Conservation (phyloP, 2,329 filamentous ascomycete genomes). For the Chrysosporium keratinophilum region DNA sequence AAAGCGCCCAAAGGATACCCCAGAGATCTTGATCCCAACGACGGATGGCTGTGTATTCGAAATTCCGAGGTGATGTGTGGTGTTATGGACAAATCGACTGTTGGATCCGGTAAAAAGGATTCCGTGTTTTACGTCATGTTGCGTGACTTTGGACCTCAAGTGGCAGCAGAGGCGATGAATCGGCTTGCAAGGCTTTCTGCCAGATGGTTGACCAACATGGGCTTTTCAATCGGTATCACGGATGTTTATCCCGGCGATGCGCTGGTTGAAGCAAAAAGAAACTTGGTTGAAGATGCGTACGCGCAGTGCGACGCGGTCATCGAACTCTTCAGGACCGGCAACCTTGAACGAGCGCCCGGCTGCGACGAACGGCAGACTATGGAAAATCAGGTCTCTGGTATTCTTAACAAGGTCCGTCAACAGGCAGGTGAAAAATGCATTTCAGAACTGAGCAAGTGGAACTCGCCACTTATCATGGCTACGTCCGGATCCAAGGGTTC, state of each 20-base stretch:
- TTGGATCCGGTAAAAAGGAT: slow-evolving; percentile 96
- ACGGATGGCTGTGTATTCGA: slow-evolving; percentile 82
- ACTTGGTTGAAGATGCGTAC: slow-evolving; percentile 69
- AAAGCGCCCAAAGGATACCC: slow-evolving; percentile 32
- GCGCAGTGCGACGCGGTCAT: slow-evolving; percentile 74
- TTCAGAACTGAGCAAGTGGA: slow-evolving; percentile 76
- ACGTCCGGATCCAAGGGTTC: slow-evolving; percentile 95
- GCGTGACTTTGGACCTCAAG: slow-evolving; percentile 83
- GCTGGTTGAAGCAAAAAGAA: slow-evolving; percentile 62
- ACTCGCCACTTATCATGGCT: slow-evolving; percentile 91
- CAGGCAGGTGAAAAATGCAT: slow-evolving; percentile 87
- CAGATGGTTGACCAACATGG: slow-evolving; percentile 74
- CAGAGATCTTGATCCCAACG: slow-evolving; percentile 64
- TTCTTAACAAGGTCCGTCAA: slow-evolving; percentile 83
- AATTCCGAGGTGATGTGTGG: slow-evolving; percentile 98
- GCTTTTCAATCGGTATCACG: slow-evolving; percentile 91
- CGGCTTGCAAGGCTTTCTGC: slow-evolving; percentile 83
- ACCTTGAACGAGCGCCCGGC: slow-evolving; percentile 73
- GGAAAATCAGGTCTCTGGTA: slow-evolving; percentile 81
- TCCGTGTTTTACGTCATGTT: slow-evolving; percentile 96
- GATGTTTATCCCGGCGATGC: slow-evolving; percentile 77
- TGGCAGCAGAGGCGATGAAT: slow-evolving; percentile 87
- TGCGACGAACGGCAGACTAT: slow-evolving; percentile 87
- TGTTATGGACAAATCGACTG: slow-evolving; percentile 92
- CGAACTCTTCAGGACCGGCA: slow-evolving; percentile 65